Conservation (phyloP, 495 filamentous ascomycete species). For the Cudoniella acicularis region DNA sequence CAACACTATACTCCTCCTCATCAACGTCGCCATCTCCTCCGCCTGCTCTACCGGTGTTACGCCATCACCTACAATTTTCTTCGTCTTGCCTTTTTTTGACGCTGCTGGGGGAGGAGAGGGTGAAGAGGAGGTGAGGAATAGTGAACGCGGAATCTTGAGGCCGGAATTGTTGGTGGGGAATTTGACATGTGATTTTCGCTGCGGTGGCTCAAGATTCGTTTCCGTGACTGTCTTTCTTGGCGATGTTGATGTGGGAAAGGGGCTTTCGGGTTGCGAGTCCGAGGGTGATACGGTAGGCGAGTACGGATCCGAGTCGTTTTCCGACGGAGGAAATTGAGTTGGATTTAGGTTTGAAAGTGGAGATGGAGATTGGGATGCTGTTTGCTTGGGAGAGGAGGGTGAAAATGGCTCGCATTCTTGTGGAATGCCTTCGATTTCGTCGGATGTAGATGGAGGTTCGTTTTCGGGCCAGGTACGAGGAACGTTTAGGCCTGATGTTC, state of each 20-base stretch:
- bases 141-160: constrained; percentile 14
- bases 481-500: constrained; percentile 32
- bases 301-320: not conserved
- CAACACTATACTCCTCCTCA: constrained; percentile 20
- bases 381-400: too few species aligned
- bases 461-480: constrained; percentile 11
- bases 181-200: constrained; percentile 14
- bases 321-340: not conserved
- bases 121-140: constrained; percentile 7
- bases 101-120: not conserved
- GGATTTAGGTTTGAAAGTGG: not conserved
- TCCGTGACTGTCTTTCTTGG: not conserved
- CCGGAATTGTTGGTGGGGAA: constrained; percentile 23
- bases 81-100: not conserved
- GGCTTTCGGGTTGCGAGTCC: not conserved
- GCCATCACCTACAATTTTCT: not conserved
- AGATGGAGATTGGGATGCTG: too few species aligned
- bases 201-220: not conserved
- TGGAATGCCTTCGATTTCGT: not conserved
- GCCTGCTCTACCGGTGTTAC: constrained; percentile 7
- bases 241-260: not conserved
- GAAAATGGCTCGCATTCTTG: not conserved
- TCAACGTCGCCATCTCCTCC: constrained; percentile 17
- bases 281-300: not conserved
- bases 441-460: not conserved